These are phyloP conservation scores for Eleusine coracana DNA, from an alignment of 176 grass and related monocot species.

Conservation along the genomic window DNA sequence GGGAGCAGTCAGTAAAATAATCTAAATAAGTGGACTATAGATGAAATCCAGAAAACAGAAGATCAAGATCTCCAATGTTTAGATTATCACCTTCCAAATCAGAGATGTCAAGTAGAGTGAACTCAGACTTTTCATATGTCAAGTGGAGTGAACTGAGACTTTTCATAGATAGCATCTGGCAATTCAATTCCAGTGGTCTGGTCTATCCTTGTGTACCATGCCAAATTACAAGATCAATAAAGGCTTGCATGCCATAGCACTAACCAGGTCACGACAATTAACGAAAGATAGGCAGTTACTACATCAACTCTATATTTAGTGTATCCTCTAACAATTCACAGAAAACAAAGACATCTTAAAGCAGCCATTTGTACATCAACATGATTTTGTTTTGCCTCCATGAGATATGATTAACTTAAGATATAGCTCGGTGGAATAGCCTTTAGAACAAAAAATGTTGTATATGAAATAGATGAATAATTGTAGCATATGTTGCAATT, in stretches of 20 bases:
- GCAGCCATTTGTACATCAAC: conserved; percentile 78
- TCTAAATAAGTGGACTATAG: background rate
- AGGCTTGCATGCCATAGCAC: conserved; percentile 79
- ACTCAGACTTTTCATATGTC: conserved; percentile 51
- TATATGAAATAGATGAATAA: background rate
- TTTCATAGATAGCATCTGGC: conserved; percentile 28
- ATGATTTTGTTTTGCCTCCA: conserved; percentile 83
- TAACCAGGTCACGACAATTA: conserved; percentile 72
- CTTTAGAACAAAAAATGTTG: background rate
- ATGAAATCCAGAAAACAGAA: conserved; percentile 75
- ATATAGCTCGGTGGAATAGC: background rate
- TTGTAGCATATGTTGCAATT: conserved; percentile 3
- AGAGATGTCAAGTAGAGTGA: conserved; percentile 59
- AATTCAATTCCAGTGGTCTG: conserved; percentile 59
- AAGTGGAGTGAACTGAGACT: background rate
- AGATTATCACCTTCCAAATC: conserved; percentile 62
- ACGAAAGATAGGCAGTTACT: conserved; percentile 74
- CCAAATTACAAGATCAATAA: conserved; percentile 84
- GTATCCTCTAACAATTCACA: conserved; percentile 70
- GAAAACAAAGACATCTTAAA: conserved; percentile 77
- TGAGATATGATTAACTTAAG: conserved; percentile 37
- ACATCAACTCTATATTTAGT: conserved; percentile 67
- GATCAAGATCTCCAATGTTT: conserved; percentile 68
- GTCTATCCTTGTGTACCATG: conserved; percentile 84
- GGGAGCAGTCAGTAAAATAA: background rate